A percentile compares a stretch with the other conserved stretches of the same genome.
Evolutionary conservation across 1,284 basidiomycete species (phyloP).

Genomic region (Tylopilus sp.): DNA sequence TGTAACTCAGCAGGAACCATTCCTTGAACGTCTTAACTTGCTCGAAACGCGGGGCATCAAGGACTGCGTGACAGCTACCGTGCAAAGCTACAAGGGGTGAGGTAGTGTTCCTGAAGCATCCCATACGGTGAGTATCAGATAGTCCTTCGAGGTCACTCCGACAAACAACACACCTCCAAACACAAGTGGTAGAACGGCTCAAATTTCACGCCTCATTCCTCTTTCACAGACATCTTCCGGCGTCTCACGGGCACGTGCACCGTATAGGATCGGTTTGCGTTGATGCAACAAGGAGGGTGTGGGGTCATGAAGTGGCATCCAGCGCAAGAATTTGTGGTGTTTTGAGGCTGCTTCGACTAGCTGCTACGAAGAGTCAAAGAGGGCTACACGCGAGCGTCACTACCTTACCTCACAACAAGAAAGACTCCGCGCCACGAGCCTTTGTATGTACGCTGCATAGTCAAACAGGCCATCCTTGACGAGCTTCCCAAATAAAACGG

Average conservation of each 20-base stretch:
- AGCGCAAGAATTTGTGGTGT: slow-evolving; percentile 74
- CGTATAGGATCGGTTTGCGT: slow-evolving; percentile 74
- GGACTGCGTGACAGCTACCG: slow-evolving; percentile 55
- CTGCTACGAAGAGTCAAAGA: slow-evolving; percentile 22
- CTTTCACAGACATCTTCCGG: slow-evolving; percentile 76
- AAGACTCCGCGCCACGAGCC: slow-evolving; percentile 84
- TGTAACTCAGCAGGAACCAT: slow-evolving; percentile 77
- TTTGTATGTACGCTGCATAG: slow-evolving; percentile 87
- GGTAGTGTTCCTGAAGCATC: slow-evolving; percentile 41
- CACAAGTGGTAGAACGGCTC: slow-evolving; percentile 70
- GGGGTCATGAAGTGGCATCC: slow-evolving; percentile 73
- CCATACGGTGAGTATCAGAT: slow-evolving; percentile 1
- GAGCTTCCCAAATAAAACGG: slow-evolving; percentile 84
- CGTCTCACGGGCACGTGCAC: slow-evolving; percentile 71
- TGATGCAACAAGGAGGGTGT: slow-evolving; percentile 71
- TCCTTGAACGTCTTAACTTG: slow-evolving; percentile 73
- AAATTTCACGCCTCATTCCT: slow-evolving; percentile 74
- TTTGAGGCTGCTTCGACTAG: slow-evolving; percentile 53
- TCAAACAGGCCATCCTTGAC: slow-evolving; percentile 83
- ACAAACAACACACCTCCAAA: slow-evolving; percentile 65
- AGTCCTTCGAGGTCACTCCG: neutral
- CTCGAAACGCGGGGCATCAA: slow-evolving; percentile 72
- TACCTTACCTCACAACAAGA: slow-evolving; percentile 61
- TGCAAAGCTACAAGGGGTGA: slow-evolving; percentile 50
- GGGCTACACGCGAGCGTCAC: neutral